Conservation (phyloP, 2,329 filamentous ascomycete genomes). For the Neurospora sp. region DNA sequence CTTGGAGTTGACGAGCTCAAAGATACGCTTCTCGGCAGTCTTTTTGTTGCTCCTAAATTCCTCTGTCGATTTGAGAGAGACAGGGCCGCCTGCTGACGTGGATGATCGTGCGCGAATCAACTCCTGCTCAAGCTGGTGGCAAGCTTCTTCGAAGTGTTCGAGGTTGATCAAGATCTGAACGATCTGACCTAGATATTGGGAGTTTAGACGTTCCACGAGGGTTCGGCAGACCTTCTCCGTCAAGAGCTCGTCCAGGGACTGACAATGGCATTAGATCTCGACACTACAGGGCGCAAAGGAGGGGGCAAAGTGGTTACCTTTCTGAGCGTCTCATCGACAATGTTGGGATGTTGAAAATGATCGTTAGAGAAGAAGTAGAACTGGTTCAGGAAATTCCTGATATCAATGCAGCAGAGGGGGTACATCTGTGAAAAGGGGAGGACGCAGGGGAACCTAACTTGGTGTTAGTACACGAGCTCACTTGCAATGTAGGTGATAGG, state of each 20-base stretch:
- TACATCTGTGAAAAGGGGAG: slow-evolving; percentile 99
- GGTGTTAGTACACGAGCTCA: slow-evolving; percentile 13
- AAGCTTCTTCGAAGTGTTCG: slow-evolving; percentile 92
- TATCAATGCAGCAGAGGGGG: slow-evolving; percentile 94
- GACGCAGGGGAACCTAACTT: slow-evolving; percentile 77
- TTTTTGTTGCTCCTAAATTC: slow-evolving; percentile 87
- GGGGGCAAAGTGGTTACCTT: slow-evolving; percentile 38
- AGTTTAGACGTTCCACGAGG: slow-evolving; percentile 76
- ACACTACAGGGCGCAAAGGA: not conserved
- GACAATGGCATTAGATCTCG: slow-evolving; percentile 5
- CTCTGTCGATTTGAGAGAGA: slow-evolving; percentile 73
- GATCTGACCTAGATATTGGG: slow-evolving; percentile 93
- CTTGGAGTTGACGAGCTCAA: slow-evolving; percentile 96
- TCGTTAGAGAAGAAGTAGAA: slow-evolving; percentile 98
- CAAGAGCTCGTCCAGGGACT: slow-evolving; percentile 91
- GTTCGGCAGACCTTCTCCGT: slow-evolving; percentile 86
- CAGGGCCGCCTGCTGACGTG: slow-evolving; percentile 66
- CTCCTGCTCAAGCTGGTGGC: slow-evolving; percentile 76
- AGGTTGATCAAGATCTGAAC: slow-evolving; percentile 97
- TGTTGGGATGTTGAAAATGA: slow-evolving; percentile 80
- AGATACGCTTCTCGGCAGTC: slow-evolving; percentile 92
- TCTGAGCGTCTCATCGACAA: slow-evolving; percentile 85
- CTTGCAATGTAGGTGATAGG: slow-evolving; percentile 3
- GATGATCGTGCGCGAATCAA: slow-evolving; percentile 78
- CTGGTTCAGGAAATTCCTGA: slow-evolving; percentile 93